Evolutionary conservation across 2,329 filamentous ascomycete species (phyloP).

Genomic region (Cladosporium colombiae): DNA sequence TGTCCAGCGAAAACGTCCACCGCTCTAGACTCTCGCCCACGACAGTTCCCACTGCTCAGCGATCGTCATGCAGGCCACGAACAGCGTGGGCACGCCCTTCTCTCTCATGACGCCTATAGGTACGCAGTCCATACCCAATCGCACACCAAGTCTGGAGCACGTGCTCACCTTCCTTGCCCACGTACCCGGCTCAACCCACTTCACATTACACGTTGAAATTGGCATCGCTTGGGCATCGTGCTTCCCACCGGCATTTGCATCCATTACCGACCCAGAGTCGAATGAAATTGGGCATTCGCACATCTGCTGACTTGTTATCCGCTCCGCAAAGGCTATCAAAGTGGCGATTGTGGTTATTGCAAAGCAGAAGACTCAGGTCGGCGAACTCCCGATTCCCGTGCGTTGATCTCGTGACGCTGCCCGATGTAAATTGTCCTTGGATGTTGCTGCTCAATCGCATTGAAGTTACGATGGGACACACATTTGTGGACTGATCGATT

Average conservation of each 20-base stretch:
- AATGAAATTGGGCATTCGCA: not conserved
- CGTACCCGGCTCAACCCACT: not conserved
- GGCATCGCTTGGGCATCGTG: constrained; percentile 3
- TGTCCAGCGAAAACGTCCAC: not conserved
- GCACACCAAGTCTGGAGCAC: constrained; percentile 22
- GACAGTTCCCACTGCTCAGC: not conserved
- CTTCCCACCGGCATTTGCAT: constrained; percentile 12
- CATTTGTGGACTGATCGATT: not conserved
- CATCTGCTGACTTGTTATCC: not conserved
- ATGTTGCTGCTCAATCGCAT: not conserved
- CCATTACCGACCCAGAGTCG: not conserved
- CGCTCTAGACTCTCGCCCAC: not conserved
- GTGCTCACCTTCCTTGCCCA: constrained; percentile 23
- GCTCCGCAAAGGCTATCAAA: constrained; percentile 46
- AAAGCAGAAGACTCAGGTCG: constrained; percentile 49
- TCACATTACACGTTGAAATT: constrained; percentile 1
- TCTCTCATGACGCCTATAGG: constrained; percentile 37
- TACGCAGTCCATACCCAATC: constrained; percentile 31
- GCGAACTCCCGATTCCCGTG: constrained; percentile 52
- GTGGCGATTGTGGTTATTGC: constrained; percentile 54
- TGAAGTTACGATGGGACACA: not conserved
- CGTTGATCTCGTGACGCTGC: constrained; percentile 34
- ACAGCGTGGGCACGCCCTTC: constrained; percentile 24
- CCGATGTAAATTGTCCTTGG: not conserved
- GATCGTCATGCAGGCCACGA: constrained; percentile 25